phyloP scores from a whole-genome alignment of 331 rosid genomes.

The Quercus lobata region DNA sequence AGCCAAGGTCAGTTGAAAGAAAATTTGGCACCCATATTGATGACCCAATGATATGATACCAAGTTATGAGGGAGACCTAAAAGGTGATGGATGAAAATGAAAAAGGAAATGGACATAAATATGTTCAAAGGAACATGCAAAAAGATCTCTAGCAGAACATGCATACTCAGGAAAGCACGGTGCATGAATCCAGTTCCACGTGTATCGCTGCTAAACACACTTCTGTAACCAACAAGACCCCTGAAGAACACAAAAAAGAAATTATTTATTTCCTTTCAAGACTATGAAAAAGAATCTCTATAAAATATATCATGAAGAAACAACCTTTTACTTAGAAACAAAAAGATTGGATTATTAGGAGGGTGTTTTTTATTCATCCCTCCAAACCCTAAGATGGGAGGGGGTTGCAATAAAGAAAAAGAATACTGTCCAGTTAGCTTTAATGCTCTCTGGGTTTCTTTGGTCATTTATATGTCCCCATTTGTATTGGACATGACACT shows the following conservation, averaged over 20 bases:
- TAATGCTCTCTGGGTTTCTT: too few relatives aligned
- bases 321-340: background rate
- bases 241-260: conserved; percentile 47
- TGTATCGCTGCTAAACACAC: conserved; percentile 93
- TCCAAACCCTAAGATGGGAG: background rate
- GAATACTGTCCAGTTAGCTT: too few relatives aligned
- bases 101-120: background rate
- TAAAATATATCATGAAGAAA: background rate
- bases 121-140: background rate
- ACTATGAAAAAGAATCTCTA: background rate
- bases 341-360: background rate
- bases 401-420: background rate
- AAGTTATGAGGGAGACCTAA: background rate
- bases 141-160: conserved; percentile 10
- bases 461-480: too few relatives aligned
- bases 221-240: conserved; percentile 97
- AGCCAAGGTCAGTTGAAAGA: background rate
- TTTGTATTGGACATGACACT: too few relatives aligned
- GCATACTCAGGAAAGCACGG: conserved; percentile 86
- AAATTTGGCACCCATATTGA: background rate
- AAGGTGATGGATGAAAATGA: background rate
- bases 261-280: background rate
- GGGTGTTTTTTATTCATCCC: background rate
- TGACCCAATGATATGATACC: background rate
- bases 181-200: conserved; percentile 99